phyloP scores from a whole-genome alignment of 192 early-diverging fungal species.

The Lobulomyces angularis region DNA sequence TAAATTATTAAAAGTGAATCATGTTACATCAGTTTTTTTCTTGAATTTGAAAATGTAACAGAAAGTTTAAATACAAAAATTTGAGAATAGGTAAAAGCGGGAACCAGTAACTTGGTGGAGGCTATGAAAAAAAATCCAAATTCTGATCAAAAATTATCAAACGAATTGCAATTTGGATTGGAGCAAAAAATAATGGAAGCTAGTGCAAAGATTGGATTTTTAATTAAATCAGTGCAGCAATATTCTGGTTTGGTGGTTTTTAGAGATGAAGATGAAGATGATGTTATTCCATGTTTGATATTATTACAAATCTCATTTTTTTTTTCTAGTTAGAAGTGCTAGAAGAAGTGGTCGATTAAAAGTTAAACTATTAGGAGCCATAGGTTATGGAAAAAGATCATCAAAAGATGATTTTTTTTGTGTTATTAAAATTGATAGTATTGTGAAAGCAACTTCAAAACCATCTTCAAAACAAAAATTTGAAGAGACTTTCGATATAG shows the following conservation, averaged over 20 bases:
- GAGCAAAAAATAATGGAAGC: constrained; percentile 45
- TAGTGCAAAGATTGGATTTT: constrained; percentile 61
- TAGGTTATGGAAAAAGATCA: constrained; percentile 32
- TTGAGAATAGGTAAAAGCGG: constrained; percentile 19
- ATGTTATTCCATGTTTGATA: no score
- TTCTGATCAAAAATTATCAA: constrained; percentile 38
- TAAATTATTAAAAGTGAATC: no score
- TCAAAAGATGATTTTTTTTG: constrained; percentile 54
- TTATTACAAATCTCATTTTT: no score
- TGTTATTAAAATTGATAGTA: constrained; percentile 74
- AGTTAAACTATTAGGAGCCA: constrained; percentile 18
- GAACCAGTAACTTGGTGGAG: constrained; percentile 22
- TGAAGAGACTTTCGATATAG: constrained; percentile 70
- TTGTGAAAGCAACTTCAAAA: constrained; percentile 59
- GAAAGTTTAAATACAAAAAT: no score
- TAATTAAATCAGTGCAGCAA: constrained; percentile 63
- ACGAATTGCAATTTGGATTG: constrained; percentile 41
- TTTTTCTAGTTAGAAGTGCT: no score
- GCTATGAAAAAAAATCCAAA: constrained; percentile 30
- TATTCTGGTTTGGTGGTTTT: constrained; percentile 79
- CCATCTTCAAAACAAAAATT: constrained; percentile 55
- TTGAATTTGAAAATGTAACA: no score
- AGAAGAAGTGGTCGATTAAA: constrained; percentile 25
- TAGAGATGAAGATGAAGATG: constrained; percentile 62
- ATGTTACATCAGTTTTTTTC: no score